Evolutionary conservation across 2,329 filamentous ascomycete genomes (phyloP), one percentile per base, ranked within the genome.

Genomic region (Aureobasidium sp.): DNA sequence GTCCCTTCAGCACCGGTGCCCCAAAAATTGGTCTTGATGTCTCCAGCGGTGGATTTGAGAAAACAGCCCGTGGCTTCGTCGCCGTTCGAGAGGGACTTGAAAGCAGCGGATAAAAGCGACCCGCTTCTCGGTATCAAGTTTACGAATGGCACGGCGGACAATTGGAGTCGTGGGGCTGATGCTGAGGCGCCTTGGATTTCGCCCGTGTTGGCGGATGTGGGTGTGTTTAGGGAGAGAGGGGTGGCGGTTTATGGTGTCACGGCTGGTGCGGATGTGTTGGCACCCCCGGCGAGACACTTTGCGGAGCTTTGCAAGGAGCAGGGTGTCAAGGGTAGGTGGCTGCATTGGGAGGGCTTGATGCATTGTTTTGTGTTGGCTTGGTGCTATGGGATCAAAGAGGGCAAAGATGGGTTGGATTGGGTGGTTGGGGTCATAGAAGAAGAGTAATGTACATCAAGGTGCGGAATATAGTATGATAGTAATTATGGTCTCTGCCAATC

Each of bases 301-400:
- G 67, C 78, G 5, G 74, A 80, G 2, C 75, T 73, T 58, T 78
- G 77, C 7, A 70, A 72, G 29, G 67, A 76, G 45, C 66, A 70
- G 19, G 74, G 75, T 0, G 74, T 84, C 0, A 51, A 69, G 1
- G 82, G 82, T 0, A 72, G 80, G 60, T 84, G 82, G 83, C 64
- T 85, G 42, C 72, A 81, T 10, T 85, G 82, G 82, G 76, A 81
- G 19, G 77, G 77, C 19, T 79, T 84, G 69, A 84, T 85, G 79
- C 82, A 85, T 68, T 82, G 79, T 62, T 84, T 84, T 57, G 75
- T 79, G 1, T 67, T 84, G 37, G 76, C 78, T 1, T 78, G 75
- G 47, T 70, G 73, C 1, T 83, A 79, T 63, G 74, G 70, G 0
- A 38, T 83, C 27, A 69, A 67, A 4, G 81, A 84, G 64, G 75